Conservation (phyloP, 192 early-diverging fungal genomes). For the Podila epicladia region DNA sequence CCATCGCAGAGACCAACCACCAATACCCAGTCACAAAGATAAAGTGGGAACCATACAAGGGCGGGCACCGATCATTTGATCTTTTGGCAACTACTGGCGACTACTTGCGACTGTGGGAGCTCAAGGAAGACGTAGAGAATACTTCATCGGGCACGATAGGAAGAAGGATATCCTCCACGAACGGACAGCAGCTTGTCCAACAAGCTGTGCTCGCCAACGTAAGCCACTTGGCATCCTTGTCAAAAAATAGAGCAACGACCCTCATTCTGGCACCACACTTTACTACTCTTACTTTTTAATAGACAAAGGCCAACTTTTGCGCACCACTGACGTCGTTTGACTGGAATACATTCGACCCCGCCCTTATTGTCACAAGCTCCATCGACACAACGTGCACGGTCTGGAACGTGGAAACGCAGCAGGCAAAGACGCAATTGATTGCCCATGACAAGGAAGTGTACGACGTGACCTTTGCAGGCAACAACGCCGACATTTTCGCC, state of each 20-base stretch:
- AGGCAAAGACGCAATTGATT: slow-evolving; percentile 99
- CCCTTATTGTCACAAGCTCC: slow-evolving; percentile 87
- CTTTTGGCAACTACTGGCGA: slow-evolving; percentile 91
- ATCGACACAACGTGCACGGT: slow-evolving; percentile 99
- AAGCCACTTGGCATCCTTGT: slow-evolving; percentile 14
- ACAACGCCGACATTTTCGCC: slow-evolving; percentile 90
- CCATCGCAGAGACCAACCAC: slow-evolving; percentile 79
- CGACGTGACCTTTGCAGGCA: slow-evolving; percentile 94
- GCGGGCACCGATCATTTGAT: slow-evolving; percentile 61
- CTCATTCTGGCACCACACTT: neutral
- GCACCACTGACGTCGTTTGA: slow-evolving; percentile 97
- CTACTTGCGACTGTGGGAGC: slow-evolving; percentile 90
- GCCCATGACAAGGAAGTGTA: slow-evolving; percentile 99
- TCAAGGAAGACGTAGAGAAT: slow-evolving; percentile 65
- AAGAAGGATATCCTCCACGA: slow-evolving; percentile 23
- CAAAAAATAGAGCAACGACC: neutral
- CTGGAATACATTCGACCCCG: slow-evolving; percentile 92
- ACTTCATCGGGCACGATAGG: slow-evolving; percentile 53
- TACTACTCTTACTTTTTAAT: neutral
- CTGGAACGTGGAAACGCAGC: slow-evolving; percentile 96
- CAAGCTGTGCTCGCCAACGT: slow-evolving; percentile 70
- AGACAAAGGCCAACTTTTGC: slow-evolving; percentile 77
- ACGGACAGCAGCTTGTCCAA: slow-evolving; percentile 53
- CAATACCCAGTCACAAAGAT: slow-evolving; percentile 93
- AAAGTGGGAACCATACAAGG: slow-evolving; percentile 83